A percentile compares a stretch with the other conserved stretches of the same genome.
Conservation (phyloP, 2,329 filamentous ascomycete species). For the Zymoseptoria brevis region DNA sequence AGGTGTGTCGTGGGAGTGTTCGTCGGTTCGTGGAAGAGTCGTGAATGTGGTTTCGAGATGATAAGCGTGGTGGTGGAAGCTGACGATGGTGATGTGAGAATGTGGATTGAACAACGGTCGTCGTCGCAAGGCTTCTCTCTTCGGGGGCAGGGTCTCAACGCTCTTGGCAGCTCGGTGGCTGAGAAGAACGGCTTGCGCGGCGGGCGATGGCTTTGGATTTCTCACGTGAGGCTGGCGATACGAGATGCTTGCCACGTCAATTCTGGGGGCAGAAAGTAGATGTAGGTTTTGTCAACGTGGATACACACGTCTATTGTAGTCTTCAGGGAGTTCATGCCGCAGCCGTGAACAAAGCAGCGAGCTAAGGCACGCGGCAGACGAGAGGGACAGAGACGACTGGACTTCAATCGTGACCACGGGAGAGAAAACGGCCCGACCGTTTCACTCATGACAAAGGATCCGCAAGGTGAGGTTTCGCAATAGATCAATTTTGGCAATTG, state of each 20-base stretch:
- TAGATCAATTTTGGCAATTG: neutral
- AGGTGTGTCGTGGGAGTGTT: neutral
- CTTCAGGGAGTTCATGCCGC: neutral
- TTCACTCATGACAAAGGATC: neutral
- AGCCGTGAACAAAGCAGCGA: neutral
- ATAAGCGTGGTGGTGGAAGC: slow-evolving; percentile 1
- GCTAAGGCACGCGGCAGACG: neutral
- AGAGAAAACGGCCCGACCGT: neutral
- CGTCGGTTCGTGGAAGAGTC: neutral
- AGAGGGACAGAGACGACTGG: too few relatives aligned
- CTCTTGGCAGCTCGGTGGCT: neutral
- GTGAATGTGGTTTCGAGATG: neutral
- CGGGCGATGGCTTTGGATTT: neutral
- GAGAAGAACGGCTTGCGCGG: neutral
- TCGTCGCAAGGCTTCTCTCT: neutral
- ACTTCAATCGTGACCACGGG: too few relatives aligned
- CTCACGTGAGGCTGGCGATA: neutral
- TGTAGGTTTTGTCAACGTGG: neutral
- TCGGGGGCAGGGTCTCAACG: neutral
- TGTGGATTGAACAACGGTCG: neutral
- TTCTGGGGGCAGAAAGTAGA: neutral
- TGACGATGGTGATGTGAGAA: neutral
- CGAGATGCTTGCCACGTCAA: neutral
- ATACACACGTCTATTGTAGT: neutral
- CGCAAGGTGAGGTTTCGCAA: neutral